Base-by-base conservation (phyloP, 805 yeast genomes). In the Candida germanica region DNA sequence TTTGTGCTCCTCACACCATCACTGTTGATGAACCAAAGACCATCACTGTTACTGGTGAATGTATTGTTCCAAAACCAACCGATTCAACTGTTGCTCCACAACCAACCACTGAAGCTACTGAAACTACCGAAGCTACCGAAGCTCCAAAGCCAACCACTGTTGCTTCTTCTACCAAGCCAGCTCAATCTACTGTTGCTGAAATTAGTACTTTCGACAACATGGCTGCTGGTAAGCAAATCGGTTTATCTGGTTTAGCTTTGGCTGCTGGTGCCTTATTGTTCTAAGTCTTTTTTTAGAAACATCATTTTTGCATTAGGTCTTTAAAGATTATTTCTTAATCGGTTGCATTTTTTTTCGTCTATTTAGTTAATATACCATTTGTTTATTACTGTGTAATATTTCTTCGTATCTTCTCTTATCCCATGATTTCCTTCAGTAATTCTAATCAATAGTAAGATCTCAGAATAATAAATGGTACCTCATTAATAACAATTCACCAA, bases 21-120 rank as follows among this genome's bases (percentile, higher is more conserved):
- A 53, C 64, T 28, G 64, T 61, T 40, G 45, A 61, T 15, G 52
- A 45, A 33, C 56, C 65, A 12, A 46, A 54, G 37, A 62, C 68
- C 31, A 33, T 62, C 27, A 59, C 65, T 17, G 50, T 63, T 29
- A 49, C 64, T 26, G 67, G 61, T 36, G 47, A 47, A 31, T 59
- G 58, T 46, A 43, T 57, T 30, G 51, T 56, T 28, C 54, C 58
- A 48, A 22, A 46, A 15, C 30, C 49, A 16, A 23, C 32, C 36
- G 67, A 61, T 36, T 47, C 47, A 31, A 58, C 57, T 46, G 44
- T 57, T 30, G 51, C 55, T 28, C 54, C 58, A 48, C 22, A 46
- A 15, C 30, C 49, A 16, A 23, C 32, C 36, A 23, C 31, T 13
- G 9, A 39, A 9, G 26, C 12, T 13, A 46, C 55, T 40, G 44